Evolutionary conservation across 2,329 filamentous ascomycete species (phyloP).

Genomic region (Nemania diffusa): DNA sequence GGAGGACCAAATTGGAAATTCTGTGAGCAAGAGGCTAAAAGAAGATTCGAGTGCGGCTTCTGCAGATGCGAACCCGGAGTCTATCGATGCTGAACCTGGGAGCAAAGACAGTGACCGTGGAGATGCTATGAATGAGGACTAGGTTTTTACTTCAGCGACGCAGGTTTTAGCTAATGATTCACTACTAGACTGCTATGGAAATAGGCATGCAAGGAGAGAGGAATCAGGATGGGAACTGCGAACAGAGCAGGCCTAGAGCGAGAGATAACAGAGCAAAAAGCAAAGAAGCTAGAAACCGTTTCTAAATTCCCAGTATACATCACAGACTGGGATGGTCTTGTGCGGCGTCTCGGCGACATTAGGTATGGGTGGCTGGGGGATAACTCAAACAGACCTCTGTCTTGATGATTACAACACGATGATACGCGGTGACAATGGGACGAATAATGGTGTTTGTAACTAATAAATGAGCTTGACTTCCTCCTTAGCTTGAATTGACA

Average conservation of each 20-base stretch:
- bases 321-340: conserved; percentile 4
- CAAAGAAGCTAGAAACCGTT: neutral
- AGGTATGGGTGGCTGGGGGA: conserved; percentile 8
- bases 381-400: neutral
- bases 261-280: conserved; percentile 1
- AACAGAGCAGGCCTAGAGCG: conserved; percentile 10
- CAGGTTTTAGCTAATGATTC: neutral
- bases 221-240: neutral
- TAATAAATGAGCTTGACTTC: neutral
- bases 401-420: conserved; percentile 5
- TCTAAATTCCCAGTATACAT: neutral
- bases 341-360: conserved; percentile 19
- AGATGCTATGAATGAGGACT: conserved; percentile 36
- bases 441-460: neutral
- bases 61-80: conserved; percentile 2
- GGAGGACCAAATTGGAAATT: conserved; percentile 57
- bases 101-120: conserved; percentile 14
- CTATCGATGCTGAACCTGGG: conserved; percentile 13
- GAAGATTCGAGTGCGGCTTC: conserved; percentile 48
- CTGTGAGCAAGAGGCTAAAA: conserved; percentile 61
- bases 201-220: neutral
- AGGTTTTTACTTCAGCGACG: neutral
- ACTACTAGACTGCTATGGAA: neutral
- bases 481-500: neutral
- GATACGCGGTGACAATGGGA: neutral